Percentiles rank a stretch among this genome's conserved stretches.
These are phyloP conservation scores for Metschnikowia gelsemii DNA, from an alignment of 805 yeast genomes.

Conservation along the genomic window DNA sequence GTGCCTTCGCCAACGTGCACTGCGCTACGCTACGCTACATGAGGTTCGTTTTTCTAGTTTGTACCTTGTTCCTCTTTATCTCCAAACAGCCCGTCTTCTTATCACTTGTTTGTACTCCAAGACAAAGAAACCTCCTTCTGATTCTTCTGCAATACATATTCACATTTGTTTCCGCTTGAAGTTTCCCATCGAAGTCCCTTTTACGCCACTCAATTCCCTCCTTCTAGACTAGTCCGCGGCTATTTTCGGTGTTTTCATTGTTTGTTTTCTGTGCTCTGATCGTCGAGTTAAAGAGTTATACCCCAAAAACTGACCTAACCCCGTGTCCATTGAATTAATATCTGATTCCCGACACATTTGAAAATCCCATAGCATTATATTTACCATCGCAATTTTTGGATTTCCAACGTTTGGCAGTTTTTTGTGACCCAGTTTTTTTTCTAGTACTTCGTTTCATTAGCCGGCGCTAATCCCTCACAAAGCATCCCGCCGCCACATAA, in stretches of 20 bases:
- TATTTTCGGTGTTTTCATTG: slow-evolving; percentile 6
- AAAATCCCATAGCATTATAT: no score
- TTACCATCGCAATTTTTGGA: no score
- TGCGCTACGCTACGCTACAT: slow-evolving; percentile 14
- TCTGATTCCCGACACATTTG: no score
- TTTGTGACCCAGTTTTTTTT: background rate
- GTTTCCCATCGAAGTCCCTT: background rate
- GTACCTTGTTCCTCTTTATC: slow-evolving; percentile 6
- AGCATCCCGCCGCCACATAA: background rate
- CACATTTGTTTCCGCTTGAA: background rate
- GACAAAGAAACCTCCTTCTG: background rate
- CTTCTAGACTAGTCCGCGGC: slow-evolving; percentile 2
- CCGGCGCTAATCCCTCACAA: background rate
- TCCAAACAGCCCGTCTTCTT: slow-evolving; percentile 1
- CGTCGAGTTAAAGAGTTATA: slow-evolving; percentile 6
- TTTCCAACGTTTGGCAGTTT: no score
- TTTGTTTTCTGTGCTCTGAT: slow-evolving; percentile 10
- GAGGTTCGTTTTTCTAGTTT: slow-evolving; percentile 12
- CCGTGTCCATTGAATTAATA: background rate
- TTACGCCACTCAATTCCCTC: slow-evolving; percentile 1
- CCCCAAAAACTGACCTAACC: background rate
- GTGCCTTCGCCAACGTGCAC: slow-evolving; percentile 19
- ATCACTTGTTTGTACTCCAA: slow-evolving; percentile 1
- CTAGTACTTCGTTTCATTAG: background rate
- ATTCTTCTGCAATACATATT: background rate